Evolutionary conservation across 1,284 basidiomycete genomes (phyloP), one percentile per base, ranked within the genome.

Genomic region (Heliocybe sulcata): DNA sequence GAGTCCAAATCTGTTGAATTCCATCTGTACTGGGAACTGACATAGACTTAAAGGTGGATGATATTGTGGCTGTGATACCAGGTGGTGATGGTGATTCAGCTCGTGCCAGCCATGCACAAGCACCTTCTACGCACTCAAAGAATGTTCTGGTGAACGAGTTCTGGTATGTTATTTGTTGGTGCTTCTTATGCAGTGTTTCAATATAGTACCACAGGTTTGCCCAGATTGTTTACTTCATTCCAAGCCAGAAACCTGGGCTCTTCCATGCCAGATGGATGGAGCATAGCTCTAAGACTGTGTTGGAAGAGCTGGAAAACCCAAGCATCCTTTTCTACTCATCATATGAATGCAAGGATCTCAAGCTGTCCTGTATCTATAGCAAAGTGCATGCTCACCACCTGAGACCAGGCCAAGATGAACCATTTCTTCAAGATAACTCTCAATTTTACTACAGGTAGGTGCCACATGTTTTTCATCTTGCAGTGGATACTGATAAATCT

Each of bases 191-290:
- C 42, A 60, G 19, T 16, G 31, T 22, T 11, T 47, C 52, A 49
- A 3, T 54, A n/a, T 16, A 27, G 49, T 25, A 45, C 26, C 20
- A 4, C 49, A 87, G 85, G 85, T 88, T 88, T 61, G 80, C 77
- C 53, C 72, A 72, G 26, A 83, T 88, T 51, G 72, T 72, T 8
- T 85, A 83, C 60, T 77, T 87, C 56, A 83, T 75, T 57, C 77
- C 83, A 52, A 59, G 66, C 25, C 52, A 65, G 27, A 60, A 52
- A 3, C 59, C 60, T 55, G 80, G 79, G 60, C 73, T 71, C 64
- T 82, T 84, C 56, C 85, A 88, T 65, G 81, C 72, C 0, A 80
- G 83, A 55, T 88, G 86, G 85, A 74, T 80, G 56, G 69, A 74
- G 25, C 85, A 85, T 68, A 82, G 82, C 2, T 82, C 80, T 3